Conservation (phyloP, 2,329 filamentous ascomycete species). For the Ceratocystis cubensis region DNA sequence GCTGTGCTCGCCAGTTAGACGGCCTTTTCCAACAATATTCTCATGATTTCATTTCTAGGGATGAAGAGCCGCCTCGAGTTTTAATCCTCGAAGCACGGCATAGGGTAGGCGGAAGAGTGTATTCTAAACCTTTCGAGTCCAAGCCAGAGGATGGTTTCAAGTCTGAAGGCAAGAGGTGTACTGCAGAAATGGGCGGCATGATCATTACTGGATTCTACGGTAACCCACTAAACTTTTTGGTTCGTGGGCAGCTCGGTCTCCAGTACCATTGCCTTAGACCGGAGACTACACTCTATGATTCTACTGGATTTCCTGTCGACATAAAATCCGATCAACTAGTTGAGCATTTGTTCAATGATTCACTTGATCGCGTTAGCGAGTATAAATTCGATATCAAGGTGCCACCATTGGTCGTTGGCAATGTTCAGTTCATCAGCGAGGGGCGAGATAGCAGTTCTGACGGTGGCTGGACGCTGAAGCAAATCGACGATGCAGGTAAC, state of each 20-base stretch:
- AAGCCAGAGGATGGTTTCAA: constrained; percentile 36
- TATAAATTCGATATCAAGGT: constrained; percentile 70
- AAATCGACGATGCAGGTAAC: constrained; percentile 57
- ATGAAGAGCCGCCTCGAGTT: constrained; percentile 59
- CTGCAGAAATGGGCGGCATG: constrained; percentile 94
- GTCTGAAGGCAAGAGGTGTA: constrained; percentile 51
- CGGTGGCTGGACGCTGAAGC: constrained; percentile 35
- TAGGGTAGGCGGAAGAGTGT: constrained; percentile 82
- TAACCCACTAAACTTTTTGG: constrained; percentile 82
- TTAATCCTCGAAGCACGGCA: constrained; percentile 76
- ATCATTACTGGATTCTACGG: constrained; percentile 97
- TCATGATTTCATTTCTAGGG: constrained; percentile 49
- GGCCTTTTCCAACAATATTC: constrained; percentile 72
- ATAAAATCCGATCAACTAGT: constrained; percentile 66
- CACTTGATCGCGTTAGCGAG: constrained; percentile 78
- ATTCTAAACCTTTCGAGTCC: constrained; percentile 59
- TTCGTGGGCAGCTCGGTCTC: constrained; percentile 79
- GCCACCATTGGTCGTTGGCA: constrained; percentile 64
- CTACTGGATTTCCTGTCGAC: constrained; percentile 64
- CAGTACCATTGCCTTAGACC: constrained; percentile 69
- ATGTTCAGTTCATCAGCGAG: constrained; percentile 67
- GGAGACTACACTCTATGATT: constrained; percentile 84
- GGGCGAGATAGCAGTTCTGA: constrained; percentile 66
- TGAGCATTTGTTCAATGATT: constrained; percentile 88
- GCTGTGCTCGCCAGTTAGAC: constrained; percentile 83